Conservation (phyloP, 1,284 basidiomycete species). For the Trichosporon sp. region DNA sequence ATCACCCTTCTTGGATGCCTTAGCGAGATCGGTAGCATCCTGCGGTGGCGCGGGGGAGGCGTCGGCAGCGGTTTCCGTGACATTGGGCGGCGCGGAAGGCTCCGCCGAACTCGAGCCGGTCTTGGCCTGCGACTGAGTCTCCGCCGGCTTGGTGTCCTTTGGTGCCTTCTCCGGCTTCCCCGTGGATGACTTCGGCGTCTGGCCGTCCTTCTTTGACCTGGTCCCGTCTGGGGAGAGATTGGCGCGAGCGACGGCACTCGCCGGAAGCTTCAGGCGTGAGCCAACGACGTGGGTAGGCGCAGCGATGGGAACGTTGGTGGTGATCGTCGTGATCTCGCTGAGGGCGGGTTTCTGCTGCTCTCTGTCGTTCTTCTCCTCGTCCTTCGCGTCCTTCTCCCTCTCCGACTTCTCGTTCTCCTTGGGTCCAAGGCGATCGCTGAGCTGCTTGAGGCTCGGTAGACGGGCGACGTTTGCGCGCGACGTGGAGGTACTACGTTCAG, state of each 20-base stretch:
- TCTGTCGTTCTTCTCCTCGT: background rate
- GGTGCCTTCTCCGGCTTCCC: background rate
- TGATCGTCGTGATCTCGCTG: conserved; percentile 55
- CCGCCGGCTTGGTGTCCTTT: background rate
- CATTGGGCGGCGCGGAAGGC: background rate
- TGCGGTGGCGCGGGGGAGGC: background rate
- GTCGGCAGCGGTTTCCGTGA: background rate
- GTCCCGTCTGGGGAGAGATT: conserved; percentile 24
- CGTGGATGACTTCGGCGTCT: background rate
- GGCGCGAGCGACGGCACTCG: conserved; percentile 63
- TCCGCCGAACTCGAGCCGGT: background rate
- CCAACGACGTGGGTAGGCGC: conserved; percentile 59
- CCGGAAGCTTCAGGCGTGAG: conserved; percentile 67
- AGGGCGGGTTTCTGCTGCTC: conserved; percentile 38
- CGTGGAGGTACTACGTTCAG: background rate
- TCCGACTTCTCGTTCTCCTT: conserved; percentile 5
- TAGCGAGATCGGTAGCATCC: background rate
- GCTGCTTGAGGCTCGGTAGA: conserved; percentile 47
- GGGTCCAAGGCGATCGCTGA: conserved; percentile 38
- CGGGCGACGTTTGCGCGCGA: conserved; percentile 33
- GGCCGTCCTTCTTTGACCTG: background rate
- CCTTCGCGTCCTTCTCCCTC: background rate
- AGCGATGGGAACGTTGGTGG: conserved; percentile 48
- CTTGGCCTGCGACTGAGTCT: background rate
- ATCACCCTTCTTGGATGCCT: background rate